Evolutionary conservation across 1,139 yeast species (phyloP), one percentile per base, ranked within the genome.

Genomic region (Taphrina communis): DNA sequence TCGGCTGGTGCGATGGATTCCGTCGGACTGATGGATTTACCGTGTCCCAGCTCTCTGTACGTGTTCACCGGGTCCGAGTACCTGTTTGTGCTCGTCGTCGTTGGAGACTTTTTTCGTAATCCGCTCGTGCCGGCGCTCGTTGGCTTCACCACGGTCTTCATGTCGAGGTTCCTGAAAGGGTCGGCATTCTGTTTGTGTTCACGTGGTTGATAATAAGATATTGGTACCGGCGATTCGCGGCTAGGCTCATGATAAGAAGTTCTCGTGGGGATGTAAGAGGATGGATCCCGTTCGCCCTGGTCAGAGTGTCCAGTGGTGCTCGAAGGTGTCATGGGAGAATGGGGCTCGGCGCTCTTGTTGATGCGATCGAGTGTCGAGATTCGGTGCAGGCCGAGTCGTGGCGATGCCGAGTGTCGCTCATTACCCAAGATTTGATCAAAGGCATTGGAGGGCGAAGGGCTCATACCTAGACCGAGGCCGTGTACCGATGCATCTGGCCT

Each of bases 121-220:
- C 53, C 53, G 42, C 58, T 38, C 8, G 56, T 21, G 4, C n/a
- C 38, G 11, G 38, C 11, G 42, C 25, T 53, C 11, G 36, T 53
- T 19, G 58, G 42, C 25, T 53, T 44, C 19, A 41, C n/a, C 8
- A 58, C 51, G 9, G 9, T 31, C 41, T 58, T 58, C 62, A 58
- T 44, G 62, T 58, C 53, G 31, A 58, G 42, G 46, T 58, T 58
- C 11, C 62, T 11, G 62, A 58, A 58, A 6, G 62, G 62, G 31
- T 58, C 62, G n/a, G 17, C 35, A 25, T 25, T 31, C 6, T 58
- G 51, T 21, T 42, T 36, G 21, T 42, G 21, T 11, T n/a, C 35
- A 9, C 39, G 38, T 58, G 62, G 62, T 19, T 44, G 52, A 17
- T 44, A 58, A 21, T 58, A 58, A 14, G 62, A 44, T 38, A 58